Conservation (phyloP, 768 basidiomycete genomes). For the Amanita exitialis region DNA sequence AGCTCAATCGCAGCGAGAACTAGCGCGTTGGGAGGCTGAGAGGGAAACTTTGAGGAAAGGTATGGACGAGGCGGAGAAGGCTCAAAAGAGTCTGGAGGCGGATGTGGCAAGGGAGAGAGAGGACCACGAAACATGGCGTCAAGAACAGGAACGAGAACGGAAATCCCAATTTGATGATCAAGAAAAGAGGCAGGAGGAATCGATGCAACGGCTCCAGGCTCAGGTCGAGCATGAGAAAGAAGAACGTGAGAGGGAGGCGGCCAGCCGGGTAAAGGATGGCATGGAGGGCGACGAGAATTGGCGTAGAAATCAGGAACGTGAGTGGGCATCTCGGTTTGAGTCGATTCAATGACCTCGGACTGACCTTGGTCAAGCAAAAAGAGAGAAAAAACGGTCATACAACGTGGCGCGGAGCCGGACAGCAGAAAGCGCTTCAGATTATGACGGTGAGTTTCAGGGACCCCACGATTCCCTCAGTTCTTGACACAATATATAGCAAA, state of each 20-base stretch:
- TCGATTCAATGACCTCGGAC: no score
- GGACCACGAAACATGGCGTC: not conserved
- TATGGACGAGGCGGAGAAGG: not conserved
- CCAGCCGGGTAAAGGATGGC: not conserved
- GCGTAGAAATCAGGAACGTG: no score
- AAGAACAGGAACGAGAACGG: not conserved
- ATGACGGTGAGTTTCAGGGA: not conserved
- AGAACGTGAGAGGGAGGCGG: not conserved
- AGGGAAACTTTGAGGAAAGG: not conserved
- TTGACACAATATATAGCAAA: not conserved
- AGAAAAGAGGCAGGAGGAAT: not conserved
- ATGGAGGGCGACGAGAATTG: no score
- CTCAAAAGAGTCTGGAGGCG: not conserved
- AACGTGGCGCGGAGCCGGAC: no score
- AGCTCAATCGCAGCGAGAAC: not conserved
- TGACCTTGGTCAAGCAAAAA: not conserved
- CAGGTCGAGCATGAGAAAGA: not conserved
- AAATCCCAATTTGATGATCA: not conserved
- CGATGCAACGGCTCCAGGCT: not conserved
- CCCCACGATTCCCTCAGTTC: not conserved
- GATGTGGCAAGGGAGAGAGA: not conserved
- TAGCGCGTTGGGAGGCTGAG: not conserved
- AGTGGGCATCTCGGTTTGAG: no score
- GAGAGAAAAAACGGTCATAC: not conserved
- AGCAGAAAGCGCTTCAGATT: no score